phyloP scores from a whole-genome alignment of 2,329 filamentous ascomycete genomes.

The Amauroascus verrucosus region DNA sequence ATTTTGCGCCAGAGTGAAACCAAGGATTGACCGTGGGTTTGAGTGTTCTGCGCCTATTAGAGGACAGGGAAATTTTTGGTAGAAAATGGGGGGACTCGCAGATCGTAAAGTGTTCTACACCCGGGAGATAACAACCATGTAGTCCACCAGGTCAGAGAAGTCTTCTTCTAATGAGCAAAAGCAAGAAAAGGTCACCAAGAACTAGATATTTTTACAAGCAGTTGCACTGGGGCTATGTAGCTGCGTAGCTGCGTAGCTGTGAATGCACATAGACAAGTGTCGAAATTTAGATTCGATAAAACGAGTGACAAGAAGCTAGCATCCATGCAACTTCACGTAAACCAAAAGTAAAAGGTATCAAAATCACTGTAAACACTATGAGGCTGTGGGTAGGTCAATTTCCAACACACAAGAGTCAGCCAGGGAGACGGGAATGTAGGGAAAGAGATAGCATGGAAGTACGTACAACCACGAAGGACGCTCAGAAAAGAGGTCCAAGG shows the following conservation, averaged over 20 bases:
- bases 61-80: neutral
- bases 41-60: neutral
- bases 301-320: neutral
- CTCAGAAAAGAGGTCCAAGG: neutral
- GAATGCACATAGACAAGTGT: neutral
- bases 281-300: neutral
- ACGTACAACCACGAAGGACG: neutral
- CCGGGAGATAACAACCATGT: neutral
- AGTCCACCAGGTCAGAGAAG: neutral
- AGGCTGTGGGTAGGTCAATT: neutral
- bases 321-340: neutral
- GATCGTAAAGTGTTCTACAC: neutral
- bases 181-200: neutral
- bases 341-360: neutral
- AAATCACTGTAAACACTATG: neutral
- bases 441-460: neutral
- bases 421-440: neutral
- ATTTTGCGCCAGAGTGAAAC: neutral
- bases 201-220: neutral
- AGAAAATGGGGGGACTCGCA: neutral
- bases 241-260: neutral
- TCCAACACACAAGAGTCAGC: neutral
- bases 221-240: neutral
- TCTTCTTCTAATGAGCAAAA: neutral
- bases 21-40: neutral